Conservation (phyloP, 2,329 filamentous ascomycete genomes). For the Blumeria hordei region DNA sequence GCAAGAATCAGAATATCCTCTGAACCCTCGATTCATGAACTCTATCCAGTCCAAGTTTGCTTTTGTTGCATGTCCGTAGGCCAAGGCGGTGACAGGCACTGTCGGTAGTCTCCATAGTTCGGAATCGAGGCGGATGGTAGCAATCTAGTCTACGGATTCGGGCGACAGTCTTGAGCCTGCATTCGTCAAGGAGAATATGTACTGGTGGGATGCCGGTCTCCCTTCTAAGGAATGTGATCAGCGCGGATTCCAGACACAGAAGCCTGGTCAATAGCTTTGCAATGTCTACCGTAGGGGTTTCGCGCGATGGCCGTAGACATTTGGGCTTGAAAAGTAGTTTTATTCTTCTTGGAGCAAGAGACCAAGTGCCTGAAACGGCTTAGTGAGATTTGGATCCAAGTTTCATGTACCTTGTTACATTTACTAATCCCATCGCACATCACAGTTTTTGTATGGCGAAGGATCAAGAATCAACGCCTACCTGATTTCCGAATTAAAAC, state of each 20-base stretch:
- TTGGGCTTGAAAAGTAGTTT: too few species aligned
- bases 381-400: too few species aligned
- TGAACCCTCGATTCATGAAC: background rate
- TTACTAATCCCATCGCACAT: too few species aligned
- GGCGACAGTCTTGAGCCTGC: background rate
- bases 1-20: background rate
- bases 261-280: background rate
- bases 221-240: background rate
- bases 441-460: too few species aligned
- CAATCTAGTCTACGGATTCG: background rate
- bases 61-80: background rate
- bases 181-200: background rate
- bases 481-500: too few species aligned
- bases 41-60: background rate
- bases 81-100: background rate
- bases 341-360: too few species aligned
- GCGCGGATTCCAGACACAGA: background rate
- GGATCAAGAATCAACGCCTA: too few species aligned
- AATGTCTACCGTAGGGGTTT: too few species aligned
- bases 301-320: too few species aligned
- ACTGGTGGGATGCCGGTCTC: background rate
- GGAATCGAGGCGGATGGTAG: background rate
- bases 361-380: too few species aligned
- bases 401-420: too few species aligned
- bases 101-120: background rate